Base-by-base conservation (phyloP, 2,329 filamentous ascomycete species). In the Fusarium nygamai region DNA sequence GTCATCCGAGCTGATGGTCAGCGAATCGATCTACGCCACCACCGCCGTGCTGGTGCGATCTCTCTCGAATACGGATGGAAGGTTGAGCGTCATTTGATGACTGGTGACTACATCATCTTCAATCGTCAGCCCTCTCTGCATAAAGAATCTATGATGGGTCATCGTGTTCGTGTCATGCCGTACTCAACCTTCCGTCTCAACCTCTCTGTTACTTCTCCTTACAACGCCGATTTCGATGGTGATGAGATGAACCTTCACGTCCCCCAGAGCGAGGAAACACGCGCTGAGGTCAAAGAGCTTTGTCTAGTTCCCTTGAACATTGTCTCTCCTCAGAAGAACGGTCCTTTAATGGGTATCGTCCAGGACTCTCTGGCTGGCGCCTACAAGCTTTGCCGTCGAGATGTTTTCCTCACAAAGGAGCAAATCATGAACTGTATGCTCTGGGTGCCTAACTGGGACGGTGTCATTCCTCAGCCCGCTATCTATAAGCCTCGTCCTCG, bases 181-280 rank as follows among this genome's bases (percentile, higher is more conserved):
- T 99, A 98, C 83, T 99, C 96, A 11, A 99, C 96, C 4, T 99
- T 99, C 88, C 92, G 96, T 73, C 89, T 99, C 53, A 99, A 99
- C 80, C 84, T 99, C 77, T 99, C 96, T 1, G 96, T 99, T 80
- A 99, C 97, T 2, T 97, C 95, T 34, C 96, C 96, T 0, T 99
- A 99, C 88, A 99, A 99, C 86, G 96, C 96, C 78, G 96, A 99
- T 93, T 99, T 99, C 85, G 96, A 99, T 81, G 96, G 96, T 85
- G 96, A 99, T 83, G 96, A 99, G 85, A 99, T 99, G 96, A 99
- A 99, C 82, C 91, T 99, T 85, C 96, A 99, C 89, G 97, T 99
- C 60, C 97, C 96, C 8, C 96, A 99, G 81, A 96, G 94, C 43
- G 95, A 99, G 81, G 97, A 99, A 84, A 97, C 97, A 39, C 93